Evolutionary conservation across 805 yeast genomes (phyloP), one percentile per base, ranked within the genome.

Genomic region (Barnettozyma pratensis): DNA sequence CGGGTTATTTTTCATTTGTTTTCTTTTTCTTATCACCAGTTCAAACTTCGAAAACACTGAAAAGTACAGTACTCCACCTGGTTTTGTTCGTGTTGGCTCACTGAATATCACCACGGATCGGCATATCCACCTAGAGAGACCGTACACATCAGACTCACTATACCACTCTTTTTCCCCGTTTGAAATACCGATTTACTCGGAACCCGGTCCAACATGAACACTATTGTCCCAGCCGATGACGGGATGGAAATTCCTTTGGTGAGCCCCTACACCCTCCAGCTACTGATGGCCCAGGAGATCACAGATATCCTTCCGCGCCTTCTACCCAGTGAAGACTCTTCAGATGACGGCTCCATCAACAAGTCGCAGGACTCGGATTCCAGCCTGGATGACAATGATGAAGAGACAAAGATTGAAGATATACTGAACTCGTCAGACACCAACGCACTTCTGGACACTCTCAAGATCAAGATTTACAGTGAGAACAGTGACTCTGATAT

Each of bases 351-450:
- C 29, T 45, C 47, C 4, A 29, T 41, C 9, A 27, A 37, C 19
- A 37, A 32, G 25, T 32, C 40, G 11, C 39, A 28, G 14, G 47
- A 47, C 14, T 43, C 44, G 2, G 47, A 42, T 10, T 28, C 39
- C 12, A 25, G 25, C 1, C 26, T 32, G 10, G 53, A 37, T 12
- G 30, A 36, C 7, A 42, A 38, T 29, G 53, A 44, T 11, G 51
- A 47, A 5, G 52, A 32, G 11, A 37, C 44, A n/a, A 47, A 51
- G 11, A 27, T 47, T 4, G 54, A 53, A 14, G 47, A 43, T 7
- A n/a, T 49, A 10, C 44, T 56, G 27, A 48, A 48, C 40, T 49
- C 58, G 3, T 52, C 59, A 5, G 56, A 52, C 9, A 54, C 50
- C 4, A 54, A 45, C 35, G 37, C 44, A 26, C 45, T 54, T 4